phyloP scores from a whole-genome alignment of 139 green algal genomes.

The Tetradesmus obliquus region DNA sequence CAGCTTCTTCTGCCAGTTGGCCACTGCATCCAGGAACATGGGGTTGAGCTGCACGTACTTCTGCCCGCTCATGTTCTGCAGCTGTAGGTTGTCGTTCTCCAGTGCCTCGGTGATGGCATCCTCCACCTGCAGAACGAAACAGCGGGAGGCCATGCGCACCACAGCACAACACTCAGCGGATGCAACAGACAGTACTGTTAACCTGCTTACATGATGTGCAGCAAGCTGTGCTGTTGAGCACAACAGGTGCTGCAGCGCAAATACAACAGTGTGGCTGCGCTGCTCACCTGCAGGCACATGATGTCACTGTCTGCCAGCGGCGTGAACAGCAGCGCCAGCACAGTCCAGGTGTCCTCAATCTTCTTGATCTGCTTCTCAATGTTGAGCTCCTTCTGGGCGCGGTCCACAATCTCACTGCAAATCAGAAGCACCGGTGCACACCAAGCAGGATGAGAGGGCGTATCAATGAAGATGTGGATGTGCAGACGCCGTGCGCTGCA shows the following conservation, averaged over 20 bases:
- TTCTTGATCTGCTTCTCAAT: slow-evolving; percentile 90
- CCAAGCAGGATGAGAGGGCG: background rate
- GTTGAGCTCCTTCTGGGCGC: slow-evolving; percentile 91
- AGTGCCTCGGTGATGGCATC: slow-evolving; percentile 83
- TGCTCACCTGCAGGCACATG: slow-evolving; percentile 59
- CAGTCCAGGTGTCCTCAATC: slow-evolving; percentile 89
- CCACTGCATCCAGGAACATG: slow-evolving; percentile 88
- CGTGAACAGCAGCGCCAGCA: slow-evolving; percentile 75
- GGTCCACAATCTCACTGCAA: slow-evolving; percentile 82
- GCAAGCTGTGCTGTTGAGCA: background rate
- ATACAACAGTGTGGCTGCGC: background rate
- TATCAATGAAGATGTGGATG: background rate
- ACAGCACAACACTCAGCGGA: background rate
- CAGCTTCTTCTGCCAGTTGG: slow-evolving; percentile 90
- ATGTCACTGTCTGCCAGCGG: slow-evolving; percentile 73
- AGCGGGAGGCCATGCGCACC: background rate
- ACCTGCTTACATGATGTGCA: background rate
- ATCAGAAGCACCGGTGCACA: background rate
- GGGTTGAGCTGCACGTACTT: slow-evolving; percentile 94
- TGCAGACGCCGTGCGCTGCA: background rate
- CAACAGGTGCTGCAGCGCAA: background rate
- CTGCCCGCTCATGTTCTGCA: slow-evolving; percentile 89
- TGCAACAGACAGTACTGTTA: background rate
- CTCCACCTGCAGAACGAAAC: slow-evolving; percentile 58
- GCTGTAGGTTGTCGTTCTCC: slow-evolving; percentile 90